Percentiles rank a stretch among this genome's conserved stretches.
These are phyloP conservation scores for Syncephalastrum racemosum DNA, from an alignment of 371 early-diverging fungal genomes.

Conservation along the genomic window DNA sequence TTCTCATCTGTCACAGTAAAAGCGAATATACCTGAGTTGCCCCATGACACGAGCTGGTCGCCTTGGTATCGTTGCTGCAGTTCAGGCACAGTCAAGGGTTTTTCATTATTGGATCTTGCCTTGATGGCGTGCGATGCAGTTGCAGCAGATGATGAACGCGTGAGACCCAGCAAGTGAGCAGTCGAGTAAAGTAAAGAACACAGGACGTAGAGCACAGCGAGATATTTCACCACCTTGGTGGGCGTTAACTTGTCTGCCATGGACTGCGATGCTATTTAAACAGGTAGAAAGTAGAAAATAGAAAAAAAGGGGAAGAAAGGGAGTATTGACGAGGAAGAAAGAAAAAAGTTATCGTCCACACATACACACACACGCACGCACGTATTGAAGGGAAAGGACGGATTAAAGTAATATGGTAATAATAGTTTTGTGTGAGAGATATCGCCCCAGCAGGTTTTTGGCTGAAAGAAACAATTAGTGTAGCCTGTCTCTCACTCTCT, in stretches of 20 bases:
- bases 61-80: slow-evolving; percentile 26
- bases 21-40: slow-evolving; percentile 13
- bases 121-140: background rate
- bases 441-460: too few species aligned
- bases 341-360: background rate
- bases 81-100: slow-evolving; percentile 14
- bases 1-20: too few species aligned
- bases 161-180: slow-evolving; percentile 23
- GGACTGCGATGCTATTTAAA: slow-evolving; percentile 1
- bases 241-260: slow-evolving; percentile 20
- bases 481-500: too few species aligned
- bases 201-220: slow-evolving; percentile 25
- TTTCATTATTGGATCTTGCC: slow-evolving; percentile 7
- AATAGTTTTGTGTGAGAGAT: too few species aligned
- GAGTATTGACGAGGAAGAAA: background rate
- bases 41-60: slow-evolving; percentile 26
- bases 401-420: too few species aligned
- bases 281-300: background rate
- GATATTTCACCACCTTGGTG: slow-evolving; percentile 20
- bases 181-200: slow-evolving; percentile 31
- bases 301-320: background rate
- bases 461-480: too few species aligned
- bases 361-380: too few species aligned
- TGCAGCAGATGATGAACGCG: slow-evolving; percentile 6
- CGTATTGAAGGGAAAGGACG: too few species aligned